Conservation (phyloP, 441 rosid species). For the Melastoma candidum region DNA sequence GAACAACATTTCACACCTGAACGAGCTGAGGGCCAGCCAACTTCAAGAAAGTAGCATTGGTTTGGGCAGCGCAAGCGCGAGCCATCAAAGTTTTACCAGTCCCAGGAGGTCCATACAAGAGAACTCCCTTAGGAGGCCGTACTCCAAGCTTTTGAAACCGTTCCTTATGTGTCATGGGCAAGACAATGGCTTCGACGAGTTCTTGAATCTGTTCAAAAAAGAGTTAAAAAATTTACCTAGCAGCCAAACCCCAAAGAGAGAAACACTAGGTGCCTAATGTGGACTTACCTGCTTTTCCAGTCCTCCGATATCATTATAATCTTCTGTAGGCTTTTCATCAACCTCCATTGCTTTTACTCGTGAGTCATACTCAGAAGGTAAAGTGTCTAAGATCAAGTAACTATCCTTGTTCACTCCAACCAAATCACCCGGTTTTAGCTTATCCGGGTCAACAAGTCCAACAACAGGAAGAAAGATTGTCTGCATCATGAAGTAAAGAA, state of each 20-base stretch:
- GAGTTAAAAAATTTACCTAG: neutral
- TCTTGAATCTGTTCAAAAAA: conserved; percentile 68
- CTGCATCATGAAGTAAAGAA: conserved; percentile 27
- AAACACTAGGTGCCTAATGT: neutral
- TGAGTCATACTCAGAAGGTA: conserved; percentile 93
- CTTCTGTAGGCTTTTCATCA: conserved; percentile 96
- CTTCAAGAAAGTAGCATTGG: conserved; percentile 92
- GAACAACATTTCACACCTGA: conserved; percentile 37
- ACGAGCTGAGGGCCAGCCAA: conserved; percentile 96
- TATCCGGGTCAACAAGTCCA: conserved; percentile 95
- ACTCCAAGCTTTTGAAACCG: conserved; percentile 83
- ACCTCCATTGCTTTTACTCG: conserved; percentile 99
- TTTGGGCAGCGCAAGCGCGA: conserved; percentile 98
- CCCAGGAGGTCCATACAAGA: conserved; percentile 96
- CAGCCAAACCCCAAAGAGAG: neutral
- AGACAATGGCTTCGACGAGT: conserved; percentile 93
- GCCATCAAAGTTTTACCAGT: conserved; percentile 98
- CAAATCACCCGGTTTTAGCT: conserved; percentile 89
- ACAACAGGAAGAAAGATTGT: conserved; percentile 94
- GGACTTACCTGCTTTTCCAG: conserved; percentile 45
- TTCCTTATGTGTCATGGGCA: conserved; percentile 96
- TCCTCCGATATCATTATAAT: conserved; percentile 94
- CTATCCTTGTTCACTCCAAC: conserved; percentile 98
- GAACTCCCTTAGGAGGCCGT: conserved; percentile 97
- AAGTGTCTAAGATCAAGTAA: conserved; percentile 84